A percentile compares a stretch with the other conserved stretches of the same genome.
phyloP scores from a whole-genome alignment of 2,329 filamentous ascomycete genomes.

The Trichoderma aggressivum region DNA sequence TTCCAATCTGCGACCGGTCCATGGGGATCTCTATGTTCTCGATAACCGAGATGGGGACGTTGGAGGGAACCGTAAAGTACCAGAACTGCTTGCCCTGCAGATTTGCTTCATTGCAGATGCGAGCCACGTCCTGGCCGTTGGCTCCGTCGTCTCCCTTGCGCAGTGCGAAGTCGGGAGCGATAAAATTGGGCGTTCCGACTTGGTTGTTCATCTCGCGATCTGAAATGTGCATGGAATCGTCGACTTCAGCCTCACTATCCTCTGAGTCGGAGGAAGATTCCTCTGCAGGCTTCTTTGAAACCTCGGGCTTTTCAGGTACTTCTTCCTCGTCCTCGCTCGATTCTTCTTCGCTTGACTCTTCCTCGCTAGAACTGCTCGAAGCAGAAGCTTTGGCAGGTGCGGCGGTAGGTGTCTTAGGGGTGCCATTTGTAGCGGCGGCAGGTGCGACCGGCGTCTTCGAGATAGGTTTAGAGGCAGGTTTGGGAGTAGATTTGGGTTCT shows the following conservation, averaged over 20 bases:
- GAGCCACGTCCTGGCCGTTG: slow-evolving; percentile 45
- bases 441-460: not conserved
- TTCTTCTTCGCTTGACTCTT: slow-evolving; percentile 15
- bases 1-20: slow-evolving; percentile 50
- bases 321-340: slow-evolving; percentile 1
- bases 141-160: slow-evolving; percentile 44
- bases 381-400: not conserved
- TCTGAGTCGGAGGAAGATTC: slow-evolving; percentile 30
- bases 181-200: slow-evolving; percentile 43
- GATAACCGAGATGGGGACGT: slow-evolving; percentile 64
- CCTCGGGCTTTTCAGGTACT: slow-evolving; percentile 19
- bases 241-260: slow-evolving; percentile 29
- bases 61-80: slow-evolving; percentile 73
- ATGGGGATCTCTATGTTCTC: slow-evolving; percentile 61
- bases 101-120: slow-evolving; percentile 56
- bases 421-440: slow-evolving; percentile 1
- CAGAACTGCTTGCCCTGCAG: slow-evolving; percentile 71
- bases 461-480: slow-evolving; percentile 15
- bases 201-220: slow-evolving; percentile 31
- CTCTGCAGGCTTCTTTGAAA: slow-evolving; percentile 16
- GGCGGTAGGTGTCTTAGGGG: not conserved
- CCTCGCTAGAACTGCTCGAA: slow-evolving; percentile 19
- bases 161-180: slow-evolving; percentile 52
- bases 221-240: slow-evolving; percentile 41
- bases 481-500: not conserved